Evolutionary conservation across 2,329 filamentous ascomycete species (phyloP), one percentile per base, ranked within the genome.

Genomic region (Parastagonospora avenae): DNA sequence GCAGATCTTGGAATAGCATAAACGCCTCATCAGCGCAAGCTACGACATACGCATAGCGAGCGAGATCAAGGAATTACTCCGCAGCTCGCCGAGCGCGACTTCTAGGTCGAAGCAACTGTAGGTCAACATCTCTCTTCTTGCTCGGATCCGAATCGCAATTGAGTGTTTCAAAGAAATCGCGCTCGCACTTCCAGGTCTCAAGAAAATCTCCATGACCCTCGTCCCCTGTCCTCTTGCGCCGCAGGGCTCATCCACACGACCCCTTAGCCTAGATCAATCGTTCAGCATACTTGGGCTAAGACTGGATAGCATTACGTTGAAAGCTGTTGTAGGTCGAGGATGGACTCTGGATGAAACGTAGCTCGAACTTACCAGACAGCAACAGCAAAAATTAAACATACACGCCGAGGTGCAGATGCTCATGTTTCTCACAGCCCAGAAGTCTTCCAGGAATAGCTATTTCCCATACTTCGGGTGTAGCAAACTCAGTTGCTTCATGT

Each of bases 401-500:
- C 58, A 64, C 40, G 60, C 60, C 43, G 60, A 64, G 42, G 58
- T 63, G 3, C 60, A 64, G 51, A 50, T 64, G 50, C 42, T 64
- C 12, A 27, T 64, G 24, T 51, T 37, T 53, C 44, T 64, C 47
- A 51, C 46, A 46, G 54, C 32, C 8, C 48, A 28, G 38, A 49
- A 48, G 24, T 38, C 47, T 30, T 54, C 50, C 11, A 24, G 15
- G 11, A 48, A 29, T 3, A 42, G 45, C 8, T 28, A 55, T 15
- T 50, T 64, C 31, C 50, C 60, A 11, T 64, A 64, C 40, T 38
- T 63, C 42, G 62, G 62, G 55, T 64, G 58, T 47, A 64, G 62
- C 48, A 63, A 63, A 54, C 50, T 63, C 15, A 48, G 62, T 40
- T 64, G 58, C 55, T 64, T 64, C 52, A 49, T 62, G 58, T 64